These are phyloP conservation scores for Medicago truncatula DNA, from an alignment of 306 rosid species.

Conservation along the genomic window MtrunA17r5.0-ANR NC_053043.1:17421001-17421500, in stretches of 20 bases:
- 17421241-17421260: background rate
- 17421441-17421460: slow-evolving; percentile 89
- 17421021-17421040: background rate
- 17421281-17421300: background rate
- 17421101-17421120: slow-evolving; percentile 4
- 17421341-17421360: slow-evolving; percentile 92
- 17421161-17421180: background rate
- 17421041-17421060: background rate
- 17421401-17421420: slow-evolving; percentile 61
- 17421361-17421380: slow-evolving; percentile 82
- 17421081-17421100: slow-evolving; percentile 18
- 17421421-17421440: slow-evolving; percentile 97
- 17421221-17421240: slow-evolving; percentile 35
- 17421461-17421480: slow-evolving; percentile 94
- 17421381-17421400: slow-evolving; percentile 86
- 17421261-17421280: slow-evolving; percentile 1
- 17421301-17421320: slow-evolving; percentile 24
- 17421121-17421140: background rate
- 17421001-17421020: background rate
- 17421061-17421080: slow-evolving; percentile 4
- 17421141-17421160: slow-evolving; percentile 14
- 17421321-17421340: slow-evolving; percentile 51
- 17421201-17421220: slow-evolving; percentile 21
- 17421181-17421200: slow-evolving; percentile 9
- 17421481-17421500: slow-evolving; percentile 82